phyloP scores from a whole-genome alignment of 116 monocot species.

The Trichopus zeylanicus region DNA sequence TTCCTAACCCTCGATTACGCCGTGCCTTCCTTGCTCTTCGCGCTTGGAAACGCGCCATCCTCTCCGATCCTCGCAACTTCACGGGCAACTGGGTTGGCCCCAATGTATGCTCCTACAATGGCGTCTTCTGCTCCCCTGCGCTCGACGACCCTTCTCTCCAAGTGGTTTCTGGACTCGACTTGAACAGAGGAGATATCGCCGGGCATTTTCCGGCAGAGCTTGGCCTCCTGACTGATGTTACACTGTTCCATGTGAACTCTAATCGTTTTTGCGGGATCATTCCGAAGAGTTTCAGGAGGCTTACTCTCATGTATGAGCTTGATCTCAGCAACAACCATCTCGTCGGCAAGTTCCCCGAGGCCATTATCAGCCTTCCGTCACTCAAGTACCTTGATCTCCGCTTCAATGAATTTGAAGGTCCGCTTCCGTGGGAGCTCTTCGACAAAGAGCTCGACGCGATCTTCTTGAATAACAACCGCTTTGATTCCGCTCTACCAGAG shows the following conservation, averaged over 20 bases:
- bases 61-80: slow-evolving; percentile 28
- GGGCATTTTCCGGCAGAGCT: slow-evolving; percentile 46
- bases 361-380: slow-evolving; percentile 11
- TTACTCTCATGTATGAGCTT: slow-evolving; percentile 40
- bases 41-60: slow-evolving; percentile 32
- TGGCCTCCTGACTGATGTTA: slow-evolving; percentile 43
- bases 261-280: slow-evolving; percentile 81
- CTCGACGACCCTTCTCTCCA: slow-evolving; percentile 17
- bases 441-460: slow-evolving; percentile 49
- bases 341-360: slow-evolving; percentile 40
- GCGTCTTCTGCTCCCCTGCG: slow-evolving; percentile 27
- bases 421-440: slow-evolving; percentile 45
- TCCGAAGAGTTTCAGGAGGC: slow-evolving; percentile 34
- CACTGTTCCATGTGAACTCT: slow-evolving; percentile 73
- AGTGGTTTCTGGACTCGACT: slow-evolving; percentile 31
- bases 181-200: slow-evolving; percentile 32
- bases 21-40: slow-evolving; percentile 67
- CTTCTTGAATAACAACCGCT: slow-evolving; percentile 72
- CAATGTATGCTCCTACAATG: slow-evolving; percentile 33
- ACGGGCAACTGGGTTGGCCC: slow-evolving; percentile 34
- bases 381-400: slow-evolving; percentile 29
- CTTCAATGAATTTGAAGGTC: slow-evolving; percentile 47
- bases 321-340: slow-evolving; percentile 65
- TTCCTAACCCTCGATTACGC: slow-evolving; percentile 50
- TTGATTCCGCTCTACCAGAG: slow-evolving; percentile 40